Base-by-base conservation (phyloP, 2,329 filamentous ascomycete genomes). In the Chaetomium globosum region DNA sequence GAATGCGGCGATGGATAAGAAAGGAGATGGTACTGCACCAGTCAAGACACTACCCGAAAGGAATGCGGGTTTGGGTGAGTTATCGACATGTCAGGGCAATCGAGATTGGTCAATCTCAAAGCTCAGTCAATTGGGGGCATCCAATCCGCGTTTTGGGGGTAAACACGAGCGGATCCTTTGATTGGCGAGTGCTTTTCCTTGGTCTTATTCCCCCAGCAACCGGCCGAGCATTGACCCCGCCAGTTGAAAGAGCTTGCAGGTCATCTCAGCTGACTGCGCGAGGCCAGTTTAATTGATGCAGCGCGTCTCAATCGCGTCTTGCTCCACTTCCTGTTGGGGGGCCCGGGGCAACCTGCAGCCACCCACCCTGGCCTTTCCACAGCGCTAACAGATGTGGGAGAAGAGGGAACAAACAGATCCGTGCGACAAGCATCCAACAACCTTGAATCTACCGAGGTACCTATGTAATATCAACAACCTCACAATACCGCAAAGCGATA, bases 221-320 rank as follows among this genome's bases (percentile, higher is more conserved):
- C 54, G 55, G 46, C 23, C 7, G 13, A 19, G 31, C 31, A 23
- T n/a, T 26, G 31, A 48, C 58, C 43, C 43, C 39, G 30, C 43
- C 10, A n/a, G 12, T n/a, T 9, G 33, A 55, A 23, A 61, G 58
- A 52, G 16, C 65, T 59, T 62, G 64, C 65, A 66, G 59, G 13
- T 49, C 1, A 16, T 43, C 23, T 71, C 70, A 71, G 54, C 48
- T 71, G 70, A 71, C 58, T n/a, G 48, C 68, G 70, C 67, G 70
- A 31, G 9, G 19, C 54, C 7, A 16, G 13, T 66, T 70, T 60
- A 67, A 68, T 68, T 63, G 59, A 62, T 56, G 52, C 46, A 26
- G 26, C 69, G 70, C 68, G 66, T 65, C 23, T 12, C 3, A n/a
- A 31, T 0, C 64, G 67, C 64, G 64, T 51, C 43, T 57, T 23